These are phyloP conservation scores for Torrubiellomyces zombiae DNA, from an alignment of 2,329 filamentous ascomycete genomes.

Conservation along the genomic window DNA sequence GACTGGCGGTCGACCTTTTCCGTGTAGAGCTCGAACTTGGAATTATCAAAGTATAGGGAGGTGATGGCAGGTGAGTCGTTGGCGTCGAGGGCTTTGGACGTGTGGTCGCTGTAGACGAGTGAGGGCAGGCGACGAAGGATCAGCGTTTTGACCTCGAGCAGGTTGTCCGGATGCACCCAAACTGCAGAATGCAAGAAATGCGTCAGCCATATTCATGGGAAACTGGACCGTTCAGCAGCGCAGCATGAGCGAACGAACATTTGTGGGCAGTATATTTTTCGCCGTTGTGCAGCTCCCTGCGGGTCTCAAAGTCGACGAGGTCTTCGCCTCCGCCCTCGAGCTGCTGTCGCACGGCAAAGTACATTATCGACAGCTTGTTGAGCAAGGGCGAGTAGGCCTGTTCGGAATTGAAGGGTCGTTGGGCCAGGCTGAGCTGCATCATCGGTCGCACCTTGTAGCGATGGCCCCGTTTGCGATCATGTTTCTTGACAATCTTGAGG, in stretches of 20 bases:
- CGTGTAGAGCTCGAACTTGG: slow-evolving; percentile 70
- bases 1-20: slow-evolving; percentile 64
- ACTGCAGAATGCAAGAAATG: slow-evolving; percentile 27
- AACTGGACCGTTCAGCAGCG: neutral
- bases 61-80: slow-evolving; percentile 80
- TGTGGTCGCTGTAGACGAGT: slow-evolving; percentile 81
- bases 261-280: slow-evolving; percentile 77
- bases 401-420: slow-evolving; percentile 87
- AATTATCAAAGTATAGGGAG: slow-evolving; percentile 89
- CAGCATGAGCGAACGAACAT: slow-evolving; percentile 33
- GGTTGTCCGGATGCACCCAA: slow-evolving; percentile 91
- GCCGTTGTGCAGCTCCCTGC: slow-evolving; percentile 41
- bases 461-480: slow-evolving; percentile 80
- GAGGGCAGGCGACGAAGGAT: slow-evolving; percentile 82
- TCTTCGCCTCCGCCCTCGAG: slow-evolving; percentile 40
- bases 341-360: slow-evolving; percentile 80
- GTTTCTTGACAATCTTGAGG: slow-evolving; percentile 97
- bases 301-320: slow-evolving; percentile 30
- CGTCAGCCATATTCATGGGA: slow-evolving; percentile 12
- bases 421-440: slow-evolving; percentile 76
- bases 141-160: slow-evolving; percentile 91
- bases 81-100: slow-evolving; percentile 65
- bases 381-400: slow-evolving; percentile 74
- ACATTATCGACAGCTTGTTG: slow-evolving; percentile 86
- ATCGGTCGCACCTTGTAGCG: slow-evolving; percentile 81